These are phyloP conservation scores for Tetragonia tetragonoides DNA, from an alignment of 148 eudicot genomes.

Conservation along the genomic window DNA sequence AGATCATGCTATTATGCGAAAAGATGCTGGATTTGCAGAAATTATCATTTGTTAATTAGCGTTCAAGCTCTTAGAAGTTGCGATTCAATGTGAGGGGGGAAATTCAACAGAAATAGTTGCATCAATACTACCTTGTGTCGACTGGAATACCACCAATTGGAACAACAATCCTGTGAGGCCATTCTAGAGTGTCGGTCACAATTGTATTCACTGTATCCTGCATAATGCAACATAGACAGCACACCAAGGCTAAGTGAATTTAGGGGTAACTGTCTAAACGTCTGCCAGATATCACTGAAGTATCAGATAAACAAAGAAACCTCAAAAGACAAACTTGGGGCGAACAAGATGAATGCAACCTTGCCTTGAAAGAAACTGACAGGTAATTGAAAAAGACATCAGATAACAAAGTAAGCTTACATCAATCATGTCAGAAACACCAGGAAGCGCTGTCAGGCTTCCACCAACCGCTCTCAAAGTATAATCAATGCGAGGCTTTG, in stretches of 20 bases:
- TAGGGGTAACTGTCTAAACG: neutral
- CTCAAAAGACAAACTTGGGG: neutral
- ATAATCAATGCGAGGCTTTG: constrained; percentile 89
- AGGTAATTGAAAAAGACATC: neutral
- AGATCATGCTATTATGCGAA: no score
- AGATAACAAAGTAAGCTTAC: constrained; percentile 40
- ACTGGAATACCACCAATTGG: constrained; percentile 87
- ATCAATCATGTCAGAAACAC: constrained; percentile 94
- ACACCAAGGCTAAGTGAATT: constrained; percentile 6
- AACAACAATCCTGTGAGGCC: constrained; percentile 99
- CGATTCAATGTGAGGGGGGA: neutral
- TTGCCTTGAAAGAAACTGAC: neutral
- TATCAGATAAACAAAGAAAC: neutral
- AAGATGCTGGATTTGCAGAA: neutral
- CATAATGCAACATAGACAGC: constrained; percentile 20
- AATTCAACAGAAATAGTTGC: no score
- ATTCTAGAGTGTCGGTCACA: constrained; percentile 79
- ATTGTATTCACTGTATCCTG: constrained; percentile 89
- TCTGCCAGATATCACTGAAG: neutral
- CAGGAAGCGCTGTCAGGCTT: constrained; percentile 95
- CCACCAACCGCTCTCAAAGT: constrained; percentile 93
- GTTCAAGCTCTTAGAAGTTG: neutral
- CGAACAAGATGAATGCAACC: constrained; percentile 4
- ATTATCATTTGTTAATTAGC: neutral
- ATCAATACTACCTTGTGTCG: constrained; percentile 55